Conservation (phyloP, 495 filamentous ascomycete genomes). For the Xylaria flabelliformis region DNA sequence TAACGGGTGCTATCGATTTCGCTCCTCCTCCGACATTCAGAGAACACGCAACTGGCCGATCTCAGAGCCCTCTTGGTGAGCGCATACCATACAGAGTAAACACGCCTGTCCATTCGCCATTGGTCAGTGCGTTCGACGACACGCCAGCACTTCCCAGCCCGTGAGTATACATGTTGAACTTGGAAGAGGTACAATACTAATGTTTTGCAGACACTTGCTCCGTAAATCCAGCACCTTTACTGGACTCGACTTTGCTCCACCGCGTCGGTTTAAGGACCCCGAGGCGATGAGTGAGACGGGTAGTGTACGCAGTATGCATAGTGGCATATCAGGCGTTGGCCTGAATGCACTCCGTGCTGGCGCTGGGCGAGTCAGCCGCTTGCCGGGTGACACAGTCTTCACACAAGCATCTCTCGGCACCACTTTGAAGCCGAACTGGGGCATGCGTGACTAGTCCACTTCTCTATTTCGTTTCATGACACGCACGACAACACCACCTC, state of each 20-base stretch:
- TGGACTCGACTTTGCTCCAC: slow-evolving; percentile 92
- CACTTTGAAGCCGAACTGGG: slow-evolving; percentile 80
- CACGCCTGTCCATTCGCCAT: slow-evolving; percentile 73
- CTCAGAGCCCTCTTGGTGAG: slow-evolving; percentile 82
- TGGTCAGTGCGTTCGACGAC: slow-evolving; percentile 86
- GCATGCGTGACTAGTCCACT: slow-evolving; percentile 54
- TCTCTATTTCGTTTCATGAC: slow-evolving; percentile 27
- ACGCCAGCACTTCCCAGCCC: slow-evolving; percentile 85
- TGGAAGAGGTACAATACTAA: slow-evolving; percentile 39
- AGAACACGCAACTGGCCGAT: slow-evolving; percentile 73
- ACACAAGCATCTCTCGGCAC: slow-evolving; percentile 73
- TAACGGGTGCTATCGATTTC: slow-evolving; percentile 76
- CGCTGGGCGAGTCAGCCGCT: slow-evolving; percentile 86
- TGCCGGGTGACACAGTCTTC: slow-evolving; percentile 83
- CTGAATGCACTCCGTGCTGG: slow-evolving; percentile 81
- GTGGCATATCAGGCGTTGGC: slow-evolving; percentile 75
- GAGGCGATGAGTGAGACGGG: slow-evolving; percentile 82
- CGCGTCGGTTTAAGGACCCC: slow-evolving; percentile 77
- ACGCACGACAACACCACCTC: slow-evolving; percentile 27
- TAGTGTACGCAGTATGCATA: slow-evolving; percentile 84
- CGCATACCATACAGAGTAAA: slow-evolving; percentile 73
- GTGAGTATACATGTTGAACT: slow-evolving; percentile 62
- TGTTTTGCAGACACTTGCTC: slow-evolving; percentile 69
- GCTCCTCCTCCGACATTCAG: slow-evolving; percentile 76
- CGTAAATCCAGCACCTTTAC: slow-evolving; percentile 92